Evolutionary conservation across 2,329 filamentous ascomycete species (phyloP).

Genomic region (Myriangium duriaei): DNA sequence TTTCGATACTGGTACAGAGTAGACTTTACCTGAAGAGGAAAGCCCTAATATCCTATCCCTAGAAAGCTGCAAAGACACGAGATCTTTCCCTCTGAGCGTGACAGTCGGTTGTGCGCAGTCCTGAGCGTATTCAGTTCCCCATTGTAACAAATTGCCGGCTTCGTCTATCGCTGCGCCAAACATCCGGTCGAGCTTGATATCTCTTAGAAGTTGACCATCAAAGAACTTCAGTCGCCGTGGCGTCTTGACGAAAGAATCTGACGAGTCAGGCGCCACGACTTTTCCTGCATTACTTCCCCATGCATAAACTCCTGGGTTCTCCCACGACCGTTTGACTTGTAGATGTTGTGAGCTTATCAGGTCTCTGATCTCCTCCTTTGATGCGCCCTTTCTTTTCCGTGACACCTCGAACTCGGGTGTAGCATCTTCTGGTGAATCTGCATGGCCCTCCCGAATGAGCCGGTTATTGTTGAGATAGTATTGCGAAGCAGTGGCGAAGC

Average conservation of each 20-base stretch:
- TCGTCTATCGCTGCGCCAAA: slow-evolving; percentile 83
- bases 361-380: slow-evolving; percentile 61
- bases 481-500: slow-evolving; percentile 32
- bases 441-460: slow-evolving; percentile 30
- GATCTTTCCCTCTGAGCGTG: slow-evolving; percentile 71
- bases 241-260: slow-evolving; percentile 65
- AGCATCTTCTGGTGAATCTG: slow-evolving; percentile 38
- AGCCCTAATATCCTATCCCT: slow-evolving; percentile 73
- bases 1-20: slow-evolving; percentile 68
- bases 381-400: slow-evolving; percentile 38
- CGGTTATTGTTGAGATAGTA: slow-evolving; percentile 29
- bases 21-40: slow-evolving; percentile 61
- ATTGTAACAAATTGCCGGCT: slow-evolving; percentile 79
- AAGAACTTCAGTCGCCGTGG: slow-evolving; percentile 72
- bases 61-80: slow-evolving; percentile 65
- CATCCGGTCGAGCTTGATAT: slow-evolving; percentile 69
- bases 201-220: slow-evolving; percentile 69
- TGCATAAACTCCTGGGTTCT: slow-evolving; percentile 77
- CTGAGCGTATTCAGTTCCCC: slow-evolving; percentile 67
- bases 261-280: slow-evolving; percentile 74
- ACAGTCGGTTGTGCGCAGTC: slow-evolving; percentile 49
- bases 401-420: slow-evolving; percentile 58
- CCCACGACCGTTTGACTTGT: slow-evolving; percentile 72
- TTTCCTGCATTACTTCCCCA: slow-evolving; percentile 83
- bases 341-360: slow-evolving; percentile 73